phyloP scores from a whole-genome alignment of 2,329 filamentous ascomycete species.

The Huntiella bhutanensis region DNA sequence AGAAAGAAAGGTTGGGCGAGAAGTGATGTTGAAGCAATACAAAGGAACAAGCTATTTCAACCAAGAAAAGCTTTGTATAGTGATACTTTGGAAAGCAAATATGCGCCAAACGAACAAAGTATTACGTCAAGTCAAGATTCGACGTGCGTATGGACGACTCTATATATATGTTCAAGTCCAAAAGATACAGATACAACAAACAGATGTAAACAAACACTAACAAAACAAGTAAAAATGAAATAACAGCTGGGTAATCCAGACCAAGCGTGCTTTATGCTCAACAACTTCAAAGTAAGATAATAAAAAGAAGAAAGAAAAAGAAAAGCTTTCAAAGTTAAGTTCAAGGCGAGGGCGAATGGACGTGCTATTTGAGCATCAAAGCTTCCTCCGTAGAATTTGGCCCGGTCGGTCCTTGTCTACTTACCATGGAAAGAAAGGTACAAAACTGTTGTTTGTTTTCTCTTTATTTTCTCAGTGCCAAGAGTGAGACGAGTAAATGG shows the following conservation, averaged over 20 bases:
- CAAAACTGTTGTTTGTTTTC: too few species aligned
- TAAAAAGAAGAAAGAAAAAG: neutral
- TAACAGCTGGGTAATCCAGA: neutral
- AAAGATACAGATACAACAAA: neutral
- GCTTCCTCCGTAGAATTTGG: neutral
- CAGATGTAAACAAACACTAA: neutral
- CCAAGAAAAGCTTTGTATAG: neutral
- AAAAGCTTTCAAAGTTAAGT: neutral
- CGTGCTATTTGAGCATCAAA: neutral
- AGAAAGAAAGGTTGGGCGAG: neutral
- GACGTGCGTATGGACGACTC: too few species aligned
- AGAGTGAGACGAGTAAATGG: too few species aligned
- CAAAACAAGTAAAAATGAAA: neutral
- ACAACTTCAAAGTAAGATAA: neutral
- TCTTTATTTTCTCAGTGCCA: too few species aligned
- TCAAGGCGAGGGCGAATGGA: neutral
- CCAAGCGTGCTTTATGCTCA: too few species aligned
- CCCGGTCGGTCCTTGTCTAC: too few species aligned
- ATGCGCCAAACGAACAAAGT: too few species aligned
- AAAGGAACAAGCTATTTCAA: slow-evolving; percentile 1
- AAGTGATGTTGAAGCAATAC: neutral
- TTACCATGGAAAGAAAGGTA: too few species aligned
- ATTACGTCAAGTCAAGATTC: too few species aligned
- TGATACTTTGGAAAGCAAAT: too few species aligned
- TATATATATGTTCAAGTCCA: neutral